Evolutionary conservation across 2,329 filamentous ascomycete genomes (phyloP), one percentile per base, ranked within the genome.

Genomic region (Paecilomyces formosus): DNA sequence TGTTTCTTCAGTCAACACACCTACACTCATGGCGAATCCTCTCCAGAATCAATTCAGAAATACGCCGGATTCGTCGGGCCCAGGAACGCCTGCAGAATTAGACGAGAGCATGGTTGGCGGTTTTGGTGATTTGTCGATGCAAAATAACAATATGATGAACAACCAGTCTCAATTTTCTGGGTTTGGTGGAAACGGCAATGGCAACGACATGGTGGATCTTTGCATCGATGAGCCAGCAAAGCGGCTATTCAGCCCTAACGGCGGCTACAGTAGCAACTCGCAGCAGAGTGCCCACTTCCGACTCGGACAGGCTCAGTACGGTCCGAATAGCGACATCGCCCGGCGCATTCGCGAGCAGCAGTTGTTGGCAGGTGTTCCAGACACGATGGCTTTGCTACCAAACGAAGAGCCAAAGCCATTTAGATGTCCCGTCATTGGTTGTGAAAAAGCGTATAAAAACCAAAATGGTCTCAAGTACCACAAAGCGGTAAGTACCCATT

Each of bases 381-480:
- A 80, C 63, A 78, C 75, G 33, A 76, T 73, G 15, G 72, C 73
- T 26, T 68, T 78, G 59, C 72, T 75, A 70, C 82, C 84, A 59
- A 88, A 88, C 15, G 93, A 97, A 72, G 93, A 99, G 72, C 91
- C 95, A 68, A 99, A 97, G 77, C 94, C 94, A 0, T 99, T 96
- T 81, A 90, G 92, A 72, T 99, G 94, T 69, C 94, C 94, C 1
- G 94, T 99, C 55, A 96, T 99, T 72, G 94, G 94, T 5, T 99
- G 94, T 70, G 94, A 97, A 75, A 99, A 99, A 81, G 93, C 94
- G 0, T 99, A 99, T 79, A 99, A 99, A 82, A 99, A 99, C 74
- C 94, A 97, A 73, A 99, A 99, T 66, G 94, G 94, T 55, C 81
- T 99, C 58, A 99, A 97, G 84, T 99, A 91, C 68, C 86, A 88